Evolutionary conservation across 208 protist genomes (phyloP), one percentile per base, ranked within the genome.

Genomic region (Trypanosoma boissoni): DNA sequence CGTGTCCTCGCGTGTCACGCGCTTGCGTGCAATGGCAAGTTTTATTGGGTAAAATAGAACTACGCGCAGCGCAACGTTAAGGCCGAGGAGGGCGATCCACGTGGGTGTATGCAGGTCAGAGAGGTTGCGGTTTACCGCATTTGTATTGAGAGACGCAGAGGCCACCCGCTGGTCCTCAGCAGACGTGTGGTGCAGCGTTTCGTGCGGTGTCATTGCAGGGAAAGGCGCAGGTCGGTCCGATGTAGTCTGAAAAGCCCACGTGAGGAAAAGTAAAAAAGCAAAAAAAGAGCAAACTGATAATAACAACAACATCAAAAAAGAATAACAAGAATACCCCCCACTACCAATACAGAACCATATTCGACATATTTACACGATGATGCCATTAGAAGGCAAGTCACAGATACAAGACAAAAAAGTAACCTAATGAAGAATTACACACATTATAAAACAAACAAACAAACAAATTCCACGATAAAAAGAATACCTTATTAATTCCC

Each of bases 21-120:
- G 85, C 57, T 95, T 95, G 14, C 88, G 76, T 5, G 78, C 66
- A 32, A 91, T 75, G 43, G 85, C 77, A 44, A 95, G 65, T 45
- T 89, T 68, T 31, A 95, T 56, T 3, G 88, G 88, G 42, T 95
- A 85, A 26, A 92, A 81, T 20, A 95, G 39, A n/a, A 88, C n/a
- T 0, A 85, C 91, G 20, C 85, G 82, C 2, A 72, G 68, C 4
- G 62, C 54, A 28, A 85, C 83, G 64, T 86, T 92, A 32, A 73
- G 52, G 10, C 75, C 60, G 16, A 92, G 65, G 28, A 92, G 72
- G 7, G 59, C 74, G 27, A 91, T 52, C 86, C 88, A 95, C 4
- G 84, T 92, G 31, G 85, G 79, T 10, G 71, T 68, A 71, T 95
- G 83, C 28, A 95, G 53, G 61, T 95, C 78, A 28, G 83, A 91